Evolutionary conservation across 768 basidiomycete species (phyloP).

Genomic region (Daedaleopsis sinensis): DNA sequence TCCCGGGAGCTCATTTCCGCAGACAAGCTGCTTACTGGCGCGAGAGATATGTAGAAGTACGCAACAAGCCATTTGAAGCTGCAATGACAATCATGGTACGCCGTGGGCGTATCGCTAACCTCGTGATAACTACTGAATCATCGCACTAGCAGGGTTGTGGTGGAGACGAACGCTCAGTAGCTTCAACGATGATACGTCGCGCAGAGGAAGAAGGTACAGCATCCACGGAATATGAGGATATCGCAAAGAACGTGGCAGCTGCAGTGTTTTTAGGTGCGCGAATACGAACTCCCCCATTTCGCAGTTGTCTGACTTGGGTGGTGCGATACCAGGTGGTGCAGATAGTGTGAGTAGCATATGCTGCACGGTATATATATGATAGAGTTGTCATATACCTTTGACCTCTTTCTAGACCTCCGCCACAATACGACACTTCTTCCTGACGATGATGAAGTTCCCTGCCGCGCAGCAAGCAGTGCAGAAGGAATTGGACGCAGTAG

Average conservation of each 20-base stretch:
- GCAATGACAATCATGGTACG: neutral
- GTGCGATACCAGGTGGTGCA: neutral
- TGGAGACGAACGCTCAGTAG: too few relatives aligned
- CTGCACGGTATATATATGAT: conserved; percentile 38
- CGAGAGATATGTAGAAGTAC: neutral
- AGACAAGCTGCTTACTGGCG: conserved; percentile 4
- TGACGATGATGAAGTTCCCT: conserved; percentile 18
- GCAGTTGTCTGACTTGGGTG: neutral
- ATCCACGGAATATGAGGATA: too few relatives aligned
- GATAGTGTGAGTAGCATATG: neutral
- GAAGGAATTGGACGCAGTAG: conserved; percentile 17
- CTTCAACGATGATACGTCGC: too few relatives aligned
- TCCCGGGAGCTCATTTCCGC: conserved; percentile 21
- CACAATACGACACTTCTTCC: conserved; percentile 24
- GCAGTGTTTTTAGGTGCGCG: neutral
- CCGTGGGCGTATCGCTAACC: too few relatives aligned
- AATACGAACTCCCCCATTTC: neutral
- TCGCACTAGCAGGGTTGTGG: too few relatives aligned
- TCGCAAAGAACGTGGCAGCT: neutral
- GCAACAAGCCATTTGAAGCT: neutral
- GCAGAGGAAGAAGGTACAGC: too few relatives aligned
- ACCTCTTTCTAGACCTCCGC: conserved; percentile 38
- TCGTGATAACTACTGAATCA: too few relatives aligned
- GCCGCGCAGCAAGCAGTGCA: conserved; percentile 18
- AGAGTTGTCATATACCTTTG: conserved; percentile 42